phyloP scores from a whole-genome alignment of 345 rosid genomes.

The Populus ilicifolia region DNA sequence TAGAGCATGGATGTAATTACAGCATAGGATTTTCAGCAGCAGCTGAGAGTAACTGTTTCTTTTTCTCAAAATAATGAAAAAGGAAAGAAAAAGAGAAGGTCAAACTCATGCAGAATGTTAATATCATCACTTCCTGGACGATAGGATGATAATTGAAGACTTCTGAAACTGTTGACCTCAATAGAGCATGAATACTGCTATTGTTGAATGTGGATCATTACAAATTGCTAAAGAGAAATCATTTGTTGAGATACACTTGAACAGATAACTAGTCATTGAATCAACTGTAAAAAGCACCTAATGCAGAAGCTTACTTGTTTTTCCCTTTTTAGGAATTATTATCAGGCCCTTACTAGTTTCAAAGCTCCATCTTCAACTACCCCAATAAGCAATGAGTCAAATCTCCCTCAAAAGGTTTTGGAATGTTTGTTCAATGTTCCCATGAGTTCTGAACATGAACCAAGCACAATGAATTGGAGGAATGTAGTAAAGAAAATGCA shows the following conservation, averaged over 20 bases:
- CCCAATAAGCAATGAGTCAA: constrained; percentile 31
- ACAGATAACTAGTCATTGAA: background rate
- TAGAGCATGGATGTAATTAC: no score
- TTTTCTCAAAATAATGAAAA: no score
- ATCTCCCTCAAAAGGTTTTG: constrained; percentile 77
- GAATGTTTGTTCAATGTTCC: constrained; percentile 71
- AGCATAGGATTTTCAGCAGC: no score
- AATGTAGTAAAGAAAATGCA: constrained; percentile 77
- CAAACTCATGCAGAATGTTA: no score
- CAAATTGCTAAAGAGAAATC: background rate
- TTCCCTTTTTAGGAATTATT: constrained; percentile 45
- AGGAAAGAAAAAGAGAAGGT: no score
- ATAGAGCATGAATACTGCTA: background rate
- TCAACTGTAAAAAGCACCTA: background rate
- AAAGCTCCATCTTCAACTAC: constrained; percentile 39
- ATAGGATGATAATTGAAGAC: background rate
- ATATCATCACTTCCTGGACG: no score
- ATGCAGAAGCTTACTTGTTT: constrained; percentile 4
- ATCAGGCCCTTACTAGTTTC: constrained; percentile 39
- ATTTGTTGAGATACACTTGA: background rate
- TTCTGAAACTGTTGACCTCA: background rate
- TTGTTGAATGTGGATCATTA: background rate
- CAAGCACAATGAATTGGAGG: constrained; percentile 80
- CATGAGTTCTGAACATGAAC: constrained; percentile 60
- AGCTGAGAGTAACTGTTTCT: no score